phyloP scores from a whole-genome alignment of 768 basidiomycete genomes.

The Amanita pallidorosea region DNA sequence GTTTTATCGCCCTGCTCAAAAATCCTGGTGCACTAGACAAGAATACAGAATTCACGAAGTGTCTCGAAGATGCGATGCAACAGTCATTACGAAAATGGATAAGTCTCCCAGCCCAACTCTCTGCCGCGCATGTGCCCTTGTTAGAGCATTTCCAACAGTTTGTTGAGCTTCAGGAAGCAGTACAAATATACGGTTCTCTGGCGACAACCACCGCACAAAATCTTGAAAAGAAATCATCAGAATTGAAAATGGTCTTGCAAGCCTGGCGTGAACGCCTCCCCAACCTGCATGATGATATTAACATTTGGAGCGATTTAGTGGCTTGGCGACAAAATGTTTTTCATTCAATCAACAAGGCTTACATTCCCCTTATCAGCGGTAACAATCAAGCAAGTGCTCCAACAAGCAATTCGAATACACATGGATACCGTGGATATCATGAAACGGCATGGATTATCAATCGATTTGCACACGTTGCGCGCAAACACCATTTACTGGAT shows the following conservation, averaged over 20 bases:
- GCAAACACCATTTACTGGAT: constrained; percentile 92
- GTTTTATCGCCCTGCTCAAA: constrained; percentile 84
- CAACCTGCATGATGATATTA: constrained; percentile 94
- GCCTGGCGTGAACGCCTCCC: constrained; percentile 97
- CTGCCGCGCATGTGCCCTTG: constrained; percentile 87
- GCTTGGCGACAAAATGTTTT: constrained; percentile 99
- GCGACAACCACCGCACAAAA: constrained; percentile 80
- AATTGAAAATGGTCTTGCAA: constrained; percentile 92
- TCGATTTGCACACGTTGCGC: constrained; percentile 95
- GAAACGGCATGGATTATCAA: constrained; percentile 99
- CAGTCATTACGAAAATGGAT: constrained; percentile 95
- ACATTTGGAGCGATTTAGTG: constrained; percentile 97
- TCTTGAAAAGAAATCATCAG: constrained; percentile 88
- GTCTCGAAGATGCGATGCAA: constrained; percentile 94
- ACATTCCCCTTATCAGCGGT: constrained; percentile 77
- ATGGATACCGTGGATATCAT: constrained; percentile 93
- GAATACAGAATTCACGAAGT: constrained; percentile 78
- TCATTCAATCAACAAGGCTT: constrained; percentile 91
- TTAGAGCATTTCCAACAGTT: constrained; percentile 99
- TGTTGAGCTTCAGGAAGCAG: constrained; percentile 93
- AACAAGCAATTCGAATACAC: constrained; percentile 60
- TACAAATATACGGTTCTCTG: constrained; percentile 87
- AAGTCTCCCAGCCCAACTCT: constrained; percentile 74
- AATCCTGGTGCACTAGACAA: constrained; percentile 73
- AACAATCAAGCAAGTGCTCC: constrained; percentile 41